Evolutionary conservation across 257 asterid genomes (phyloP), one percentile per base, ranked within the genome.

Genomic region (Verbascum thapsus): DNA sequence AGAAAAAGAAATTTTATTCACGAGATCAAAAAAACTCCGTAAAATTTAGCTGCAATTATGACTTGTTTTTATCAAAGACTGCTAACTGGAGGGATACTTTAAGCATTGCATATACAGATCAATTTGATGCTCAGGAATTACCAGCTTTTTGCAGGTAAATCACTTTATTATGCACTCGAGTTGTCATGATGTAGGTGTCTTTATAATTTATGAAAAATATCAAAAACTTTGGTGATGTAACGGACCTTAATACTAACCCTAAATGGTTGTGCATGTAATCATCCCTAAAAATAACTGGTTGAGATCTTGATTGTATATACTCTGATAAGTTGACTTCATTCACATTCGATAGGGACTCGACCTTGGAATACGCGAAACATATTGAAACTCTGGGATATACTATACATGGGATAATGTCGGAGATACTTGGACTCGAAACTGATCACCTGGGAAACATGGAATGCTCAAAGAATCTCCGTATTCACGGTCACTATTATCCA

Each of bases 61-160:
- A 80, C 59, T 47, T 86, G 58, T 77, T 72, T 37, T 50, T 34
- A 0, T 52, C 85, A 0, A 67, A 9, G 6, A 67, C 87, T 8
- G 87, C 95, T 8, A 81, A 59, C 40, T 84, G 95, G 95, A 81
- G 81, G 64, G 91, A 86, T 61, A 71, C 87, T 0, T 19, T 80
- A 17, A n/a, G 41, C 9, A 12, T 84, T 17, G 55, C 74, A 4
- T 70, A 61, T 23, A 9, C 78, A 6, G 80, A 71, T 53, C 74
- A 40, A 1, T 65, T 69, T n/a, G 44, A 42, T 9, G 56, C 63
- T 9, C 42, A 62, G 1, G 87, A 81, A 7, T 66, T 86, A 66
- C 91, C 95, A 0, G 12, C 26, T 19, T 50, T 71, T 5, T 75
- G 80, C 87, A 80, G 95, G 91, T 70, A 34, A n/a, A n/a, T n/a